phyloP scores from a whole-genome alignment of 192 early-diverging fungal genomes.

The Backusella sp. region DNA sequence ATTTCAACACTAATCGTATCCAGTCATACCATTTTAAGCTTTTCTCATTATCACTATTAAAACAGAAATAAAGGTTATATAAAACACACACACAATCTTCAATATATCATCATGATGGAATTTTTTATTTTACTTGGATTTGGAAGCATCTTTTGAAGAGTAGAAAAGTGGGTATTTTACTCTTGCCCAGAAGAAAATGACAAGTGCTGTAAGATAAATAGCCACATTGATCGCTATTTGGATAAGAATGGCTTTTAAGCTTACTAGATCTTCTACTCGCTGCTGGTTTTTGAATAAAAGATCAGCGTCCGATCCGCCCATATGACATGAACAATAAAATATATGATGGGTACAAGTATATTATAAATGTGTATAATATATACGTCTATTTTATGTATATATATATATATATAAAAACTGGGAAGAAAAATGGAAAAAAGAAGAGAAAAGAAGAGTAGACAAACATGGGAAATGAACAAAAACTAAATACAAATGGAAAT shows the following conservation, averaged over 20 bases:
- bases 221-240: slow-evolving; percentile 61
- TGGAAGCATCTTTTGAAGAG: slow-evolving; percentile 33
- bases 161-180: slow-evolving; percentile 43
- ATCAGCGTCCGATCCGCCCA: background rate
- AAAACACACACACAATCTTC: background rate
- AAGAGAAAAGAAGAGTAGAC: background rate
- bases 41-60: slow-evolving; percentile 37
- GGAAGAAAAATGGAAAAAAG: background rate
- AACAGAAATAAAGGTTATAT: background rate
- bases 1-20: slow-evolving; percentile 57
- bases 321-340: slow-evolving; percentile 5
- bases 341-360: background rate
- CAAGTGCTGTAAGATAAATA: slow-evolving; percentile 48
- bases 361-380: background rate
- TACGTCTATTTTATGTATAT: background rate
- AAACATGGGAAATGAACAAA: background rate
- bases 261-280: slow-evolving; percentile 17
- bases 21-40: slow-evolving; percentile 59
- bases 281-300: slow-evolving; percentile 27
- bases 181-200: slow-evolving; percentile 55
- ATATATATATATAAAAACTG: background rate
- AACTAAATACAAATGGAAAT: background rate
- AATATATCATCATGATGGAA: too few relatives aligned
- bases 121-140: slow-evolving; percentile 7
- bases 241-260: slow-evolving; percentile 51